Base-by-base conservation (phyloP, 2,329 filamentous ascomycete genomes). In the Cyphellophora europaea region DNA sequence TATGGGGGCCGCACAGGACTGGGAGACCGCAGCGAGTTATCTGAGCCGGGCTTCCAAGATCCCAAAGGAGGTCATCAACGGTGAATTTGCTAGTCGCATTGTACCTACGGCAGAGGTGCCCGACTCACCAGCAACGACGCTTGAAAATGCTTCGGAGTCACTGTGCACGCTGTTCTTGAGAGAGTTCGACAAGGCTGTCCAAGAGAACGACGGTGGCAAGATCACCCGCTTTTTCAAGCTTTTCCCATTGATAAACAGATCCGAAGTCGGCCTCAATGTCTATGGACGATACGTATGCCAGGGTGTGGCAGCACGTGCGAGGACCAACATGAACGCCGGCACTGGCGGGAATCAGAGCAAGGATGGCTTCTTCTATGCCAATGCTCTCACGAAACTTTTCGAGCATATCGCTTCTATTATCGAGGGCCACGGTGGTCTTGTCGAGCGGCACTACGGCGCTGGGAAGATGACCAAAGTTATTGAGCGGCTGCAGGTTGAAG, bases 171-270 rank as follows among this genome's bases (percentile, higher is more conserved):
- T 98, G 40, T 98, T 98, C 60, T 61, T 96, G 53, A 73, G 89
- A 40, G 91, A 98, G 63, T 98, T 98, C 50, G 87, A 96, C 52
- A 91, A 82, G 58, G 91, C 91, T 0, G 83, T 88, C 2, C 72
- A 75, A 42, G 87, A 91, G 27, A 81, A 75, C n/a, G 88, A 96
- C 51, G 87, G 85, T 3, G 74, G 83, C 15, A 86, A 83, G 55
- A 85, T 98, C 35, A 95, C 91, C 2, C 71, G 91, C 27, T 98
- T 98, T 66, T 98, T 98, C 66, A 98, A 98, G 65, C 67, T 98
- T 23, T 98, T 98, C 51, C 91, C 91, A 11, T 66, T 98, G 21
- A 95, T 98, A 53, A 88, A 83, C 11, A 74, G 88, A 42, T 79
- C 85, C 3, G 84, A 93, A 36, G 83, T 89, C 5, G 91, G 91